Base-by-base conservation (phyloP, 768 basidiomycete genomes). In the Coprinellus aureogranulatus region DNA sequence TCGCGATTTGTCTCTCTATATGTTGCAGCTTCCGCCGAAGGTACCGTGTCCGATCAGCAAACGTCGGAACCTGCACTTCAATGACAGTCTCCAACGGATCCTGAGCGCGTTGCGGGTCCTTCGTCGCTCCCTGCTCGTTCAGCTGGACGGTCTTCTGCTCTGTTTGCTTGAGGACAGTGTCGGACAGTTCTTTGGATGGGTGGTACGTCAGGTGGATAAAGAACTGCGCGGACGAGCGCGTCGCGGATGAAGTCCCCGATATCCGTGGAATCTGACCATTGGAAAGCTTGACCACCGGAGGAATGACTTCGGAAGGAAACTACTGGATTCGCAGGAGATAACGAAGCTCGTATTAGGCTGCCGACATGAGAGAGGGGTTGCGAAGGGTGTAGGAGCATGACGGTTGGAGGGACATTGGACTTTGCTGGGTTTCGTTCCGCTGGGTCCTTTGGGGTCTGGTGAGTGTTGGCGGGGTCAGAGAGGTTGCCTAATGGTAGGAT, bases 331-430 rank as follows among this genome's bases (percentile, higher is more conserved):
- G 67, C 63, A 11, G 74, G 72, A 5, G 71, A 59, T 40, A 82
- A 64, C 14, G 76, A 75, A 6, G 80, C 76, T 3, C 76, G 68
- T 25, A 89, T 85, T 40, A 88, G 79, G 12, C 81, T 72, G 49
- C 79, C 75, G 47, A 86, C 75, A 64, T 90, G 86, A 1, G 83
- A 85, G 5, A 89, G 78, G 0, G 87, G 87, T 61, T 89, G 87
- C 0, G 83, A 81, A 4, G 87, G 86, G 59, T 88, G 87, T 0
- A 89, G 75, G 5, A 89, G 79, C 59, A 88, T 80, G 4, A 87
- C 83, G 62, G 81, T 64, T 66, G 85, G 75, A 45, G 71, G 68
- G 57, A 58, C 31, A 3, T 51, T 54, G 27, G 56, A 45, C 48
- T 41, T 30, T 34, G 42, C 34, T 51, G 59, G 42, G 30, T 26